These are phyloP conservation scores for Avena insularis DNA, from an alignment of 176 grass and related monocot genomes.

Conservation along the genomic window DNA sequence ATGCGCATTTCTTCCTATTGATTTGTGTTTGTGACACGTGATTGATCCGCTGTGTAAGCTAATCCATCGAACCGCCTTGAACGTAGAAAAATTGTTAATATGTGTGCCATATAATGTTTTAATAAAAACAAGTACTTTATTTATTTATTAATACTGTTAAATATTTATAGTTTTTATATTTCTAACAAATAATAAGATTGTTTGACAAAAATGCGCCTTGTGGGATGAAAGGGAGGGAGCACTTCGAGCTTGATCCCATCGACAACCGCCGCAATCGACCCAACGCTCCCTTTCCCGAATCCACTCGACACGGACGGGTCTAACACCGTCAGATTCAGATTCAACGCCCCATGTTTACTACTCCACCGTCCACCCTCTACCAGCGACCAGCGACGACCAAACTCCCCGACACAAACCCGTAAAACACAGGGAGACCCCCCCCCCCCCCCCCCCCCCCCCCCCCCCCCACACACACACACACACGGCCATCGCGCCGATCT, in stretches of 20 bases:
- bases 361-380: not conserved
- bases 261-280: not conserved
- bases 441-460: too few relatives aligned
- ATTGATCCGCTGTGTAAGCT: too few relatives aligned
- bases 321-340: constrained; percentile 37
- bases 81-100: too few relatives aligned
- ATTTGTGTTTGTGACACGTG: too few relatives aligned
- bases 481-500: constrained; percentile 19
- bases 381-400: constrained; percentile 38
- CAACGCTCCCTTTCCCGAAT: not conserved
- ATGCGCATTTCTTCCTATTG: too few relatives aligned
- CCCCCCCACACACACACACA: not conserved
- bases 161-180: too few relatives aligned
- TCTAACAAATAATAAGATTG: too few relatives aligned
- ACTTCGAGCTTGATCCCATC: not conserved
- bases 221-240: not conserved
- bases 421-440: not conserved
- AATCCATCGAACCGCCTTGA: too few relatives aligned
- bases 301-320: not conserved
- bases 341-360: not conserved
- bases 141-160: too few relatives aligned
- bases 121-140: too few relatives aligned
- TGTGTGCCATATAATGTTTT: too few relatives aligned
- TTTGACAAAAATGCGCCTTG: too few relatives aligned
- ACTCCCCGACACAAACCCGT: constrained; percentile 14